Base-by-base conservation (phyloP, 305 asterid genomes). In the Lippia alba region DNA sequence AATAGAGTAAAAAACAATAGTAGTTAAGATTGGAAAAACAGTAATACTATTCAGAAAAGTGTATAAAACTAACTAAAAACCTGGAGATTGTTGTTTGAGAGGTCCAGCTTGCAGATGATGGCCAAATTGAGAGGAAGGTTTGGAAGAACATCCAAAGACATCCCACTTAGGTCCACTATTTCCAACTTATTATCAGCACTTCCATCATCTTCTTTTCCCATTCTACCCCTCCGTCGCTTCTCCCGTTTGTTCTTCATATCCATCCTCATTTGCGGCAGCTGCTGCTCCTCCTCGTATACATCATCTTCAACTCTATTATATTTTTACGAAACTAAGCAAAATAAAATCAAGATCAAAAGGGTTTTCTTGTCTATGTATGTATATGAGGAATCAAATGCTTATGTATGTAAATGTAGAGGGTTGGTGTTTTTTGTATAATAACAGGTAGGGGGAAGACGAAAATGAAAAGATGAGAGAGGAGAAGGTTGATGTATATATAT, bases 41-140 rank as follows among this genome's bases (percentile, higher is more conserved):
- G 2, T 24, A 24, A 1, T 24, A n/a, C n/a, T n/a, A n/a, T n/a
- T n/a, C n/a, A 24, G 30, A 24, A 24, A 24, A 24, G 30, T 24
- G 30, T 24, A 24, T 24, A 24, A 6, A 34, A 15, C 39, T 3
- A 34, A 15, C 39, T 3, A 19, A 0, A 39, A 39, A 92, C 96
- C 96, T 90, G 97, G 51, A 90, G 82, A 90, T 92, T 85, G 65
- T 92, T 92, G 48, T 87, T 90, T 78, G 98, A 92, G 79, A 92
- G 85, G 71, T 92, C 93, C 64, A 92, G 79, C 75, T 87, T 89
- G 84, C 83, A 84, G 51, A 92, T 84, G 64, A 70, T 6, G 11
- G 83, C 87, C 14, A 90, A 69, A 83, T 90, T 83, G 12, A 87
- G 73, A 53, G 80, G 65, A 8, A 91, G 85, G 11, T 63, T 80